Evolutionary conservation across 2,329 filamentous ascomycete species (phyloP).

Genomic region (Proliferodiscus dingleyae): DNA sequence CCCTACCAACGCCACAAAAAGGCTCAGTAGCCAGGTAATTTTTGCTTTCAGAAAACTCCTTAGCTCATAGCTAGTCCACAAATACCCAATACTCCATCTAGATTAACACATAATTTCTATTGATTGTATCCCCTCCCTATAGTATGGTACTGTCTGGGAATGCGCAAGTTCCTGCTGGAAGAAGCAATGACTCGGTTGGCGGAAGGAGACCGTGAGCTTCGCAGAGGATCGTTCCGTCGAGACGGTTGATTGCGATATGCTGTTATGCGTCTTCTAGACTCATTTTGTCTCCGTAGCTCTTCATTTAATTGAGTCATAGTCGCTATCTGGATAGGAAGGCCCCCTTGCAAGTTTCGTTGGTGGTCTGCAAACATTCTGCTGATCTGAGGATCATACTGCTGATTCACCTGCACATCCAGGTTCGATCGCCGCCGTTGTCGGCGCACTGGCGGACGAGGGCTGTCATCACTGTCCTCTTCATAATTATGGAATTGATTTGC

Average conservation of each 20-base stretch:
- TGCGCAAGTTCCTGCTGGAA: slow-evolving; percentile 17
- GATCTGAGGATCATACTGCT: slow-evolving; percentile 29
- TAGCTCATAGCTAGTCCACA: too few relatives aligned
- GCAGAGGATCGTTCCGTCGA: slow-evolving; percentile 20
- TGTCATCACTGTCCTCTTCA: slow-evolving; percentile 26
- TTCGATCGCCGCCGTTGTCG: slow-evolving; percentile 16
- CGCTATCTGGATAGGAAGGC: slow-evolving; percentile 12
- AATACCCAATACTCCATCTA: too few relatives aligned
- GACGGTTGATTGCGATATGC: slow-evolving; percentile 18
- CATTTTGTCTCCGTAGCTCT: slow-evolving; percentile 13
- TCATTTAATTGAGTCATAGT: slow-evolving; percentile 14
- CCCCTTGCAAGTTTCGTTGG: slow-evolving; percentile 22
- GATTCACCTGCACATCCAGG: slow-evolving; percentile 13
- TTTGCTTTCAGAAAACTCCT: too few relatives aligned
- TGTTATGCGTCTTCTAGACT: slow-evolving; percentile 18
- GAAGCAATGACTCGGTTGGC: slow-evolving; percentile 21
- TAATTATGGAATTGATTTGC: slow-evolving; percentile 23
- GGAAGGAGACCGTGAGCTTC: slow-evolving; percentile 25
- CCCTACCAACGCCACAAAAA: too few relatives aligned
- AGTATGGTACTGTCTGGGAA: slow-evolving; percentile 17
- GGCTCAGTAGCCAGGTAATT: too few relatives aligned
- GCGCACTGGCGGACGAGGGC: slow-evolving; percentile 20
- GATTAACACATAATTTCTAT: too few relatives aligned
- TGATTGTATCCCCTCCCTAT: not conserved
- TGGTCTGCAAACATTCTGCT: slow-evolving; percentile 31